Conservation (phyloP, 805 yeast species). For the Cyberlindnera mississippiensis region DNA sequence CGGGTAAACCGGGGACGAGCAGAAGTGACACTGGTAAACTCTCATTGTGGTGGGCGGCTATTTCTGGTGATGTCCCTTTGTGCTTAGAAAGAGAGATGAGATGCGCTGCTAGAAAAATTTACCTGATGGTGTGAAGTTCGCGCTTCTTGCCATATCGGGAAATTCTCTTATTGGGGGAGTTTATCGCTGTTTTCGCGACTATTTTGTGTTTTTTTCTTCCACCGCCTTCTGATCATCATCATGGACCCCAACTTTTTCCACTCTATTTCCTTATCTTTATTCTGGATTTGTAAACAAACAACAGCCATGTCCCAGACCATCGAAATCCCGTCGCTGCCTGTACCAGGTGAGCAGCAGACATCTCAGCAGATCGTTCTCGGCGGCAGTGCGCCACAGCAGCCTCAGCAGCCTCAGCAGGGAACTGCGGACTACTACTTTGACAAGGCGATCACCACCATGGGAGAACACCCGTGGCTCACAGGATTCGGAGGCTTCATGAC, state of each 20-base stretch:
- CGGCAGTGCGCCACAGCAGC: constrained; percentile 13
- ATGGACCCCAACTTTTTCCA: no score
- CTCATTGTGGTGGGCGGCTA: constrained; percentile 49
- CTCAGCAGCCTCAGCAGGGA: constrained; percentile 25
- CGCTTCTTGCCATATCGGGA: constrained; percentile 8
- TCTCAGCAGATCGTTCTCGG: constrained; percentile 25
- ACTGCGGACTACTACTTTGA: constrained; percentile 62
- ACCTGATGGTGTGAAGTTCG: neutral
- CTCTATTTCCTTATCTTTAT: no score
- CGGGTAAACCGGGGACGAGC: constrained; percentile 94
- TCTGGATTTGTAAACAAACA: neutral
- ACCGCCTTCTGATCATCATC: neutral
- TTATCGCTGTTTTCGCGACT: neutral
- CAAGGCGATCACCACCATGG: constrained; percentile 51
- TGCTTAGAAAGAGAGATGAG: constrained; percentile 8
- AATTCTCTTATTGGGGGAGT: constrained; percentile 1
- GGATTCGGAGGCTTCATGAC: constrained; percentile 65
- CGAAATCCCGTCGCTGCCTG: constrained; percentile 52
- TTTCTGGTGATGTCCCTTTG: neutral
- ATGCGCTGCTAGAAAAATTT: constrained; percentile 12
- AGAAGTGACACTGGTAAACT: constrained; percentile 89
- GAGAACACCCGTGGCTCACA: constrained; percentile 73
- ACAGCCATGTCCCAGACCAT: constrained; percentile 33
- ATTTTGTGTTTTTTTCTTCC: constrained; percentile 4
- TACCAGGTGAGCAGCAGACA: constrained; percentile 45